A percentile compares a stretch with the other conserved stretches of the same genome.
These are phyloP conservation scores for Tritrichomonas foetus DNA, from an alignment of 208 protist genomes.

Conservation along the genomic window DNA sequence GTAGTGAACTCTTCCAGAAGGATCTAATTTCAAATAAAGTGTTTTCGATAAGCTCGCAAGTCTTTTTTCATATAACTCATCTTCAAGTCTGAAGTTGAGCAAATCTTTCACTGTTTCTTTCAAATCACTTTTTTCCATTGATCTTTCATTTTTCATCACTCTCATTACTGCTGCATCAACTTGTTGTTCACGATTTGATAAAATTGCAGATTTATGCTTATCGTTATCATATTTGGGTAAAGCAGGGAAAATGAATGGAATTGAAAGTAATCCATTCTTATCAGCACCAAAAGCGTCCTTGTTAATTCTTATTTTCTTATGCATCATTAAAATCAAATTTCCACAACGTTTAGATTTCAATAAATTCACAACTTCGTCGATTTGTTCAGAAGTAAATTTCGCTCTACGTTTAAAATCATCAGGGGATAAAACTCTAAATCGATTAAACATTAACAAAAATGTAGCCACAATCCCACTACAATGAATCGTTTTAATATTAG, in stretches of 20 bases:
- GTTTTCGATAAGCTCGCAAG: not conserved
- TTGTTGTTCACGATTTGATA: not conserved
- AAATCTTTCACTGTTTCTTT: not conserved
- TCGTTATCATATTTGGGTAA: not conserved
- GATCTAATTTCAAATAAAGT: not conserved
- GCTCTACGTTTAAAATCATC: not conserved
- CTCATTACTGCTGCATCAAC: not conserved
- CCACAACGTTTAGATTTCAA: not conserved
- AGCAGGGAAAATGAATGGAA: not conserved
- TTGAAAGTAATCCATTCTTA: not conserved
- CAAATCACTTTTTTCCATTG: not conserved
- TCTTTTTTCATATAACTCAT: slow-evolving; percentile 28
- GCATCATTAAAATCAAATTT: not conserved
- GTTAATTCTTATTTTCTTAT: not conserved
- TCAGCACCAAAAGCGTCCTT: not conserved
- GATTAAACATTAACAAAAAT: not conserved
- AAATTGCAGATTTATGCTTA: not conserved
- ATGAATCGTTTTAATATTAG: not conserved
- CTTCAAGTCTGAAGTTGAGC: slow-evolving; percentile 19
- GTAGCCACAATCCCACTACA: not conserved
- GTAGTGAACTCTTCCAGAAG: slow-evolving; percentile 23
- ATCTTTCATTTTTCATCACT: not conserved
- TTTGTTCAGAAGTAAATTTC: not conserved
- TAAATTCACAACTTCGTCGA: not conserved
- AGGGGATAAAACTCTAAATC: not conserved